A percentile compares a stretch with the other conserved stretches of the same genome.
These are phyloP conservation scores for Striga asiatica DNA, from an alignment of 257 asterid species.

Conservation along the genomic window DNA sequence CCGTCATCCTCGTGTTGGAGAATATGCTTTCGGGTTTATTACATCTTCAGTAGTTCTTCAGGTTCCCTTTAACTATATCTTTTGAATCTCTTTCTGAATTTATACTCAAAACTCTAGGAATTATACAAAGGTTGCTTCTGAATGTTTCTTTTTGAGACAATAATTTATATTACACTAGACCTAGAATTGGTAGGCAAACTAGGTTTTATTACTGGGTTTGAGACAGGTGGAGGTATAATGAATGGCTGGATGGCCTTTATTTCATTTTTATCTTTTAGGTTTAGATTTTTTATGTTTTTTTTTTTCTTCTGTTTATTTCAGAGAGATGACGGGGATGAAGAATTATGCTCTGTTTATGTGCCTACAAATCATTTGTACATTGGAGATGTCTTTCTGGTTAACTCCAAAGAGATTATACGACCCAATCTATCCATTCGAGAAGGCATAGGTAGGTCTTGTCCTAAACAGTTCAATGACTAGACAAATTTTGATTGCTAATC, in stretches of 20 bases:
- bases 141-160: neutral
- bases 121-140: neutral
- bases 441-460: constrained; percentile 55
- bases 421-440: constrained; percentile 81
- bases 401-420: constrained; percentile 67
- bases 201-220: neutral
- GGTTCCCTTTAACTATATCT: constrained; percentile 31
- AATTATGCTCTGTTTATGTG: constrained; percentile 68
- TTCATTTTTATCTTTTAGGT: neutral
- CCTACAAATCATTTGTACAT: constrained; percentile 88
- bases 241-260: neutral
- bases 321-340: constrained; percentile 78
- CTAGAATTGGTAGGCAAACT: neutral
- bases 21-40: constrained; percentile 82
- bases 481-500: neutral
- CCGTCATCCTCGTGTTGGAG: constrained; percentile 93
- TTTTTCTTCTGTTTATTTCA: constrained; percentile 26
- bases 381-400: constrained; percentile 71
- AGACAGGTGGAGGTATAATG: neutral
- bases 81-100: neutral
- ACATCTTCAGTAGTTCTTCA: constrained; percentile 80
- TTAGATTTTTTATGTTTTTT: constrained; percentile 10
- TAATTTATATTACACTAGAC: neutral
- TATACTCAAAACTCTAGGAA: neutral
- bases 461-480: neutral